phyloP scores from a whole-genome alignment of 192 early-diverging fungal species.

The Gonapodya sp. region DNA sequence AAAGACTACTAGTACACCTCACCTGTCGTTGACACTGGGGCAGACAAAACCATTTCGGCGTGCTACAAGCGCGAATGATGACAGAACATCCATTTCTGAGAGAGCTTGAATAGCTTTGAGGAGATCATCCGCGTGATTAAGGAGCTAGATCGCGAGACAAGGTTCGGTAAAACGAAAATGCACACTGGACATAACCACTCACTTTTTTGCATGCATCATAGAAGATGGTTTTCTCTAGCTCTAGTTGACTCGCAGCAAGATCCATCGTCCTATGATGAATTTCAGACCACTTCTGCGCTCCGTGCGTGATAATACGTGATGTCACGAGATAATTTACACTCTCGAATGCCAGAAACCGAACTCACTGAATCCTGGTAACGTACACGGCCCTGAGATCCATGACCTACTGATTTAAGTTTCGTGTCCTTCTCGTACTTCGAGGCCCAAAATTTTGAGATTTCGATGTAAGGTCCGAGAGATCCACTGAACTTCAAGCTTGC shows the following conservation, averaged over 20 bases:
- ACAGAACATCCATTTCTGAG: not conserved
- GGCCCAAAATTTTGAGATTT: not conserved
- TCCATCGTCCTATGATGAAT: not conserved
- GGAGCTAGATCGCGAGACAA: not conserved
- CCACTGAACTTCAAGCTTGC: not conserved
- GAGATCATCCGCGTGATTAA: not conserved
- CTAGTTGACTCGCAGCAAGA: not conserved
- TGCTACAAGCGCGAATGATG: not conserved
- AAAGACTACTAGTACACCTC: not conserved
- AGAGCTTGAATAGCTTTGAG: not conserved
- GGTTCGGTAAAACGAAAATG: not conserved
- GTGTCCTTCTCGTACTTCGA: not conserved
- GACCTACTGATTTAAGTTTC: not conserved
- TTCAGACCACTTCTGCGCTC: not conserved
- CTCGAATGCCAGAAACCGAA: too few species aligned
- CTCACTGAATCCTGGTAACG: not conserved
- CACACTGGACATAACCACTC: not conserved
- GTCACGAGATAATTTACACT: not conserved
- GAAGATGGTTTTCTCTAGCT: not conserved
- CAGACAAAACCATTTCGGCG: constrained; percentile 41
- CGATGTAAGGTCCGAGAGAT: not conserved
- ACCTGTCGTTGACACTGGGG: constrained; percentile 11
- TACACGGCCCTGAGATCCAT: not conserved
- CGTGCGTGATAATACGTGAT: not conserved
- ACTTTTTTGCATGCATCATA: not conserved